These are phyloP conservation scores for Grosmannia huntii DNA, from an alignment of 2,329 filamentous ascomycete genomes.

Conservation along the genomic window DNA sequence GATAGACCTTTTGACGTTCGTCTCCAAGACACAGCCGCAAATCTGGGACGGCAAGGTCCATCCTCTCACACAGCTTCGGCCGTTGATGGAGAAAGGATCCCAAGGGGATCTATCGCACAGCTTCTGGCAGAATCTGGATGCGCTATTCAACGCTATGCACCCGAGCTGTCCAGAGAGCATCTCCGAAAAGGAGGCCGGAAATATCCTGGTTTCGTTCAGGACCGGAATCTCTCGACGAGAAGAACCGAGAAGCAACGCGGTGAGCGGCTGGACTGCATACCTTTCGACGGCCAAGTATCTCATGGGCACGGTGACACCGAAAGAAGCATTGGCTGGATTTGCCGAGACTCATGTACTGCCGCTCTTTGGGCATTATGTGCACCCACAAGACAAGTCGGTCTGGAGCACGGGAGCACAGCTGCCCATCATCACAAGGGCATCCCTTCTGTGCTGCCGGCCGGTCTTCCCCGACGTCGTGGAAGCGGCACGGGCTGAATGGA, in stretches of 20 bases:
- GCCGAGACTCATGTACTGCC: constrained; percentile 38
- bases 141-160: constrained; percentile 47
- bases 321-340: constrained; percentile 31
- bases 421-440: constrained; percentile 32
- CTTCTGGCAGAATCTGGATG: constrained; percentile 60
- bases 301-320: constrained; percentile 28
- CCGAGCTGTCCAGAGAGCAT: constrained; percentile 25
- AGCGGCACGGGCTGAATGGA: constrained; percentile 48
- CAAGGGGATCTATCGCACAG: constrained; percentile 48
- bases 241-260: constrained; percentile 56
- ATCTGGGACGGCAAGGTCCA: constrained; percentile 57
- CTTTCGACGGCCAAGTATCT: constrained; percentile 49
- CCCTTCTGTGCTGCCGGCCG: constrained; percentile 28
- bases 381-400: constrained; percentile 23
- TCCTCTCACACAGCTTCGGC: constrained; percentile 43
- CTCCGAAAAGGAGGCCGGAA: constrained; percentile 35
- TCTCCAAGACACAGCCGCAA: constrained; percentile 53
- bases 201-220: constrained; percentile 55
- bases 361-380: constrained; percentile 41
- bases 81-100: constrained; percentile 73
- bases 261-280: constrained; percentile 64
- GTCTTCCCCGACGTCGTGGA: constrained; percentile 28
- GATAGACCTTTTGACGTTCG: constrained; percentile 48
- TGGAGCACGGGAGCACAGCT: constrained; percentile 23
- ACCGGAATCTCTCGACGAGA: constrained; percentile 61